Base-by-base conservation (phyloP, 2,329 filamentous ascomycete species). In the Tolypocladium endophyticum region DNA sequence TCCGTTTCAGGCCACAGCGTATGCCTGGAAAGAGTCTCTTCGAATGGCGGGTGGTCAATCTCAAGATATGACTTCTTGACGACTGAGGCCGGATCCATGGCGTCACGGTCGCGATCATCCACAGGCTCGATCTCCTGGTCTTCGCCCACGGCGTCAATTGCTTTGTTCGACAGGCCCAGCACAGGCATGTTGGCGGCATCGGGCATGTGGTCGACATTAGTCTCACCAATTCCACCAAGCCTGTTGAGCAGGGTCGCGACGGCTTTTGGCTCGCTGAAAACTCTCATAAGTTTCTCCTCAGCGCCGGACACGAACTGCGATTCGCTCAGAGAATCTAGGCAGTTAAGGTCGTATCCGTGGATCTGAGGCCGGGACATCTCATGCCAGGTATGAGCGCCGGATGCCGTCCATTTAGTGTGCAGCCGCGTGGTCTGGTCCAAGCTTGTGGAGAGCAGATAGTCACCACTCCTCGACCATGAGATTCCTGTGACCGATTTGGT, bases 261-360 rank as follows among this genome's bases (percentile, higher is more conserved):
- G 6, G 88, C 88, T 70, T 86, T 89, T 7, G 94, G 94, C 74
- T 96, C 87, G 68, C 89, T 87, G 73, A 99, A 99, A 2, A 99
- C 93, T 30, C 94, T 88, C 72, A 99, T 84, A n/a, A 99, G 84
- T 75, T 99, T 99, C 77, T 99, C 94, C 65, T 99, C 94, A 3
- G 94, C 94, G 8, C 94, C 94, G 2, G 92, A 96, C 28, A 97
- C 88, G 70, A 99, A 99, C 65, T 87, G 88, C 9, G 84, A 81
- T 9, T 82, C 74, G 9, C 85, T 86, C 6, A 97, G 79, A 0
- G 86, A 83, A 68, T 92, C 89, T 63, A 97, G 87, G 72, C 94
- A 97, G 77, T 97, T 99, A 59, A 99, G 81, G 72, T 99, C 93
- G 72, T 99, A 99, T 43, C 94, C 94, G 71, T 99, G 94, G 64